Percentiles rank a stretch among this genome's conserved stretches.
Evolutionary conservation across 306 rosid species (phyloP).

Genomic region (Dalbergia oliveri): DNA sequence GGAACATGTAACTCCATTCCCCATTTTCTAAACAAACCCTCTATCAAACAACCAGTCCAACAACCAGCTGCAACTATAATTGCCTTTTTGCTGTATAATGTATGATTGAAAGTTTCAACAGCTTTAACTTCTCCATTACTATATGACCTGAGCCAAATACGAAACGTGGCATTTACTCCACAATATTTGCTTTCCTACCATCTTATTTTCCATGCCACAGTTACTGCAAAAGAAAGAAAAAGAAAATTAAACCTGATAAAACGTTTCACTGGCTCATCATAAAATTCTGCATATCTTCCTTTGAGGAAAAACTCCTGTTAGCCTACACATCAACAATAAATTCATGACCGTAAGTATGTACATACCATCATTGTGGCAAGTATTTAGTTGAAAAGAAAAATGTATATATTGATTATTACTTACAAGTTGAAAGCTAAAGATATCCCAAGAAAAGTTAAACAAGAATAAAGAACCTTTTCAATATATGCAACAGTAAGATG

Average conservation of each 20-base stretch:
- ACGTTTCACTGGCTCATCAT: conserved; percentile 74
- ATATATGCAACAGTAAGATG: conserved; percentile 62
- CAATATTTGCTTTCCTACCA: conserved; percentile 13
- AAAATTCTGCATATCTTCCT: conserved; percentile 88
- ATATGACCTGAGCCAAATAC: conserved; percentile 62
- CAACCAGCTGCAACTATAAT: conserved; percentile 88
- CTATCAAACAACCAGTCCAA: conserved; percentile 93
- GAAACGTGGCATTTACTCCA: conserved; percentile 33
- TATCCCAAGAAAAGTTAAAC: not conserved
- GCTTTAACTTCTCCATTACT: conserved; percentile 62
- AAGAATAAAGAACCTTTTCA: conserved; percentile 63
- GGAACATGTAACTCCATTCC: conserved; percentile 74
- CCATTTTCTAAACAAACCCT: conserved; percentile 67
- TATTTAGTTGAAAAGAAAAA: conserved; percentile 1
- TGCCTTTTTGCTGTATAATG: conserved; percentile 74
- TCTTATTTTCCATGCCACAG: conserved; percentile 8
- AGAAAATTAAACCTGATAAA: conserved; percentile 66
- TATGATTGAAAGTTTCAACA: conserved; percentile 71
- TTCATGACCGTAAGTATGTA: not conserved
- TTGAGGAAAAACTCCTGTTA: conserved; percentile 63
- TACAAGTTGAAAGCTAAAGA: conserved; percentile 30
- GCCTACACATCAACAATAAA: conserved; percentile 56
- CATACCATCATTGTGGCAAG: conserved; percentile 22
- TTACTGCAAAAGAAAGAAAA: conserved; percentile 29
- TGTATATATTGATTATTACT: conserved; percentile 1